Evolutionary conservation across 345 rosid genomes (phyloP).

Genomic region (Eucalyptus sp.): DNA sequence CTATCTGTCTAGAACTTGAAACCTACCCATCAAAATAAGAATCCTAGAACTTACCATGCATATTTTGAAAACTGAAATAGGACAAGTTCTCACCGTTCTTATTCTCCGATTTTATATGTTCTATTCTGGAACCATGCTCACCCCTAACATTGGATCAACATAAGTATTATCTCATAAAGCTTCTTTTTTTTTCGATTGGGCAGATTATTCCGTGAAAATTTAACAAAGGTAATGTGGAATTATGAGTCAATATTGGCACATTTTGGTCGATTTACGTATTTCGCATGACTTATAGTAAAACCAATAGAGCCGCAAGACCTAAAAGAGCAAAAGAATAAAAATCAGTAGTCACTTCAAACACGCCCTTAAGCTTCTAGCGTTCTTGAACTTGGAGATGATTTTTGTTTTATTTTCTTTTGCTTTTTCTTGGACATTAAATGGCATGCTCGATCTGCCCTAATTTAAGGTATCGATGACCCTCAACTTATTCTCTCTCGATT

Average conservation of each 20-base stretch:
- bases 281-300: neutral
- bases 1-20: too few relatives aligned
- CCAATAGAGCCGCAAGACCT: neutral
- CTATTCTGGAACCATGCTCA: too few relatives aligned
- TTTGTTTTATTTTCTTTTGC: neutral
- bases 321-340: neutral
- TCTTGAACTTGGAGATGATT: neutral
- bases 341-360: neutral
- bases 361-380: neutral
- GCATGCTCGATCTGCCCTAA: neutral
- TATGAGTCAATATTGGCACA: neutral
- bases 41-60: too few relatives aligned
- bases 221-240: neutral
- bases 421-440: neutral
- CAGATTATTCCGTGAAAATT: neutral
- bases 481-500: neutral
- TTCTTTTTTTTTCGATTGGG: neutral
- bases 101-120: too few relatives aligned
- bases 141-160: too few relatives aligned
- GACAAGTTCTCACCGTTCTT: too few relatives aligned
- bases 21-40: too few relatives aligned
- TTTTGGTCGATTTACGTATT: neutral
- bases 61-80: rapidly evolving
- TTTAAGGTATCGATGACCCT: neutral
- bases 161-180: neutral